Conservation (phyloP, 495 filamentous ascomycete genomes). For the Trichoderma parareesei region DNA sequence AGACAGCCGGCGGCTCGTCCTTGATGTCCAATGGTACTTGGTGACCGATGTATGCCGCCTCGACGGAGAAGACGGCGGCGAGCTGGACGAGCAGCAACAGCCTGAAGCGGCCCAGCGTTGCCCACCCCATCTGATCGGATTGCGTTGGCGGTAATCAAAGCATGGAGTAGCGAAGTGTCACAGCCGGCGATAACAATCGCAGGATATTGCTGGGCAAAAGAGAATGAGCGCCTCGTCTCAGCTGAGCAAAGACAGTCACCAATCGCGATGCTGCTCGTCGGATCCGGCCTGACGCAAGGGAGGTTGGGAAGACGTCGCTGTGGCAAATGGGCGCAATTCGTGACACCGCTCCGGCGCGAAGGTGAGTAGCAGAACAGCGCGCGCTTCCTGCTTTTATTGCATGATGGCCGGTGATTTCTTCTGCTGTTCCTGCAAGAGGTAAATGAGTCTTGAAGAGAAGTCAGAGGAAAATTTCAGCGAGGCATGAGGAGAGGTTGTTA, state of each 20-base stretch:
- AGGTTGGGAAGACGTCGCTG: background rate
- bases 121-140: background rate
- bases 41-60: background rate
- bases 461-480: background rate
- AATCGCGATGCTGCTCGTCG: background rate
- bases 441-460: background rate
- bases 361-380: background rate
- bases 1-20: conserved; percentile 13
- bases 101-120: background rate
- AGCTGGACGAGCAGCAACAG: background rate
- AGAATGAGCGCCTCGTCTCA: background rate
- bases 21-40: conserved; percentile 16
- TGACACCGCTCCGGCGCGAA: background rate
- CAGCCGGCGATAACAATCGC: background rate
- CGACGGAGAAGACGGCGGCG: background rate
- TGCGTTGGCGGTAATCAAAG: background rate
- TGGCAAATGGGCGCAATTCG: background rate
- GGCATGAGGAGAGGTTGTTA: background rate
- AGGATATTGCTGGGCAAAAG: background rate
- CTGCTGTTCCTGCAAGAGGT: too few relatives aligned
- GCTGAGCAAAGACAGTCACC: background rate
- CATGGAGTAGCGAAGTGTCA: background rate
- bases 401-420: background rate
- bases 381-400: background rate
- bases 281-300: background rate